Evolutionary conservation across 164 flowering plant genomes (phyloP).

Genomic region (Chloranthus sessilifolius): DNA sequence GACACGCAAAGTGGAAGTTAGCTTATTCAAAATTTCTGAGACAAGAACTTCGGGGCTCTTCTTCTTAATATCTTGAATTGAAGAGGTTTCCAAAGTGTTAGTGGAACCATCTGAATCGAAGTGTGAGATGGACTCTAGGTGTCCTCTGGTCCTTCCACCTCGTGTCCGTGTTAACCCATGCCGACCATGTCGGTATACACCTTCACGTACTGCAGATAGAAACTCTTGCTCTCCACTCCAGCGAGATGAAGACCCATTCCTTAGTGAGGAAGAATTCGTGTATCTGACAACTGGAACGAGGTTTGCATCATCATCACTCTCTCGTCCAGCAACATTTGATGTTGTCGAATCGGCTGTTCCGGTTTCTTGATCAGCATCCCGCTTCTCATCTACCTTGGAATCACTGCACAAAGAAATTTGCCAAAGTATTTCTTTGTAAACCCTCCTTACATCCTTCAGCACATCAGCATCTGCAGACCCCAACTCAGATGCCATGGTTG

Average conservation of each 20-base stretch:
- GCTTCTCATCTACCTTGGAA: constrained; percentile 64
- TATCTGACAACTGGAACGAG: constrained; percentile 44
- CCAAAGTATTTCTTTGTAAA: constrained; percentile 75
- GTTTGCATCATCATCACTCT: constrained; percentile 68
- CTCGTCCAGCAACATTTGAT: constrained; percentile 51
- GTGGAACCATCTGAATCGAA: constrained; percentile 52
- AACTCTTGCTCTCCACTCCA: constrained; percentile 78
- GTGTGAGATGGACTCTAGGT: constrained; percentile 52
- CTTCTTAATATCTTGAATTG: constrained; percentile 47
- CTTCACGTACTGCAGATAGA: constrained; percentile 54
- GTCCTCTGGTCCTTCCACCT: constrained; percentile 65
- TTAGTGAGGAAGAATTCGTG: constrained; percentile 55
- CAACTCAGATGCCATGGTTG: constrained; percentile 64
- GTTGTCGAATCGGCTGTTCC: constrained; percentile 40
- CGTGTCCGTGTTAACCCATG: constrained; percentile 67
- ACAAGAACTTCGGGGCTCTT: constrained; percentile 63
- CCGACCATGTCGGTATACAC: constrained; percentile 63
- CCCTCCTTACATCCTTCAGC: constrained; percentile 67
- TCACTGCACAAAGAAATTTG: constrained; percentile 68
- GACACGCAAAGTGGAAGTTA: constrained; percentile 52
- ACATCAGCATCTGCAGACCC: constrained; percentile 79
- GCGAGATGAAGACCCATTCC: constrained; percentile 45
- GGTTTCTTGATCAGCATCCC: constrained; percentile 40
- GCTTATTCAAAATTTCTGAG: constrained; percentile 60
- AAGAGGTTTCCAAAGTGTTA: constrained; percentile 37